Conservation (phyloP, 768 basidiomycete species). For the Phlebiopsis gigantea region DNA sequence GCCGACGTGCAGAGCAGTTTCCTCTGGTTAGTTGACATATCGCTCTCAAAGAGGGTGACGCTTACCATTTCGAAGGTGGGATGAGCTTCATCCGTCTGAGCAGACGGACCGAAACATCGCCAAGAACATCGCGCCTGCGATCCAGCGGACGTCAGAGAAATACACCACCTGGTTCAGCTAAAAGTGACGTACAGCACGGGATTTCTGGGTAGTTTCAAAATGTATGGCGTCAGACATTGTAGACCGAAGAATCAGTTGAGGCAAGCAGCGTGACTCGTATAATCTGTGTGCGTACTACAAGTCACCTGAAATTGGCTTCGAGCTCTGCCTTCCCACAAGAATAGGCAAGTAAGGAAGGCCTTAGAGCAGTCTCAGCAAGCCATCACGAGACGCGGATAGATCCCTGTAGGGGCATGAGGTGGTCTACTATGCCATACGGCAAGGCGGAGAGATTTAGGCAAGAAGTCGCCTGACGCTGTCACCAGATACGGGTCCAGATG, state of each 20-base stretch:
- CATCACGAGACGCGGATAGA: neutral
- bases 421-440: neutral
- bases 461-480: neutral
- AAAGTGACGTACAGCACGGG: neutral
- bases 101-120: conserved; percentile 52
- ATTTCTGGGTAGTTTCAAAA: too few species aligned
- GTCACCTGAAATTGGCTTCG: neutral
- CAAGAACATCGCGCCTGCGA: conserved; percentile 39
- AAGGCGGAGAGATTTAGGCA: neutral
- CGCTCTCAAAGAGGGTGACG: neutral
- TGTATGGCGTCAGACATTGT: too few species aligned
- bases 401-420: neutral
- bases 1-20: conserved; percentile 52
- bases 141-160: conserved; percentile 35
- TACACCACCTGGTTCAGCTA: conserved; percentile 50
- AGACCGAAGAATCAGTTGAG: too few species aligned
- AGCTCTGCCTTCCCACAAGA: neutral
- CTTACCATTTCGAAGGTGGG: conserved; percentile 35
- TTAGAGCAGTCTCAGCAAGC: too few species aligned
- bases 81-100: conserved; percentile 56
- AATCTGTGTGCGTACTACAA: too few species aligned
- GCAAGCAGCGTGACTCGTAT: too few species aligned
- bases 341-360: neutral
- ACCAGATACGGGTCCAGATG: neutral
- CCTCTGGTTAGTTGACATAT: conserved; percentile 40